Conservation (phyloP, 495 filamentous ascomycete species). For the Tuber umbilicatum region DNA sequence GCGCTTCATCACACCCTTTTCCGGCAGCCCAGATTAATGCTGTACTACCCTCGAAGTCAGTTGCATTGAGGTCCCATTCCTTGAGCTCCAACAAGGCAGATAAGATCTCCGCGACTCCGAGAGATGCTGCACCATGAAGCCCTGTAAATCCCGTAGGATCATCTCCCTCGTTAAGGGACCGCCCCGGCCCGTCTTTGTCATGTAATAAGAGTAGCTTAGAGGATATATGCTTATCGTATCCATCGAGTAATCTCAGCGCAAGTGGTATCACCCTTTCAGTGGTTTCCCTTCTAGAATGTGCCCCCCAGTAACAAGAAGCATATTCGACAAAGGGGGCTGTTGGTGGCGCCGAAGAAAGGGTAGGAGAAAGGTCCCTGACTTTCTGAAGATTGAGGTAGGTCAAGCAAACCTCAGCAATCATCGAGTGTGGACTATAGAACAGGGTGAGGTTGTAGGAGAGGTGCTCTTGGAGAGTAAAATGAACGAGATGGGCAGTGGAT, state of each 20-base stretch:
- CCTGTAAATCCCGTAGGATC: neutral
- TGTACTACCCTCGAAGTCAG: conserved; percentile 22
- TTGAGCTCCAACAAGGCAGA: neutral
- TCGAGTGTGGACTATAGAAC: neutral
- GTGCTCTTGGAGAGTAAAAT: conserved; percentile 27
- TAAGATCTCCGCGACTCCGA: neutral
- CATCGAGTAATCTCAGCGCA: neutral
- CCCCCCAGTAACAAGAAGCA: neutral
- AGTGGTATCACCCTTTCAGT: neutral
- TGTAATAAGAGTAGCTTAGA: neutral
- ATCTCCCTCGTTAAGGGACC: neutral
- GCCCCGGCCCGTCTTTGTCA: neutral
- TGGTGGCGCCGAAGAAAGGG: neutral
- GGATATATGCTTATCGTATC: neutral
- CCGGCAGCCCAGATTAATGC: conserved; percentile 44
- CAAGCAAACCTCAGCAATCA: conserved; percentile 13
- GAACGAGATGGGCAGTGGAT: conserved; percentile 16
- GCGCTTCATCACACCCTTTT: conserved; percentile 42
- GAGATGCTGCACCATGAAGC: neutral
- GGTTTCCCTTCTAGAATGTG: neutral
- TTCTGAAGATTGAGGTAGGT: conserved; percentile 3
- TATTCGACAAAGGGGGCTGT: neutral
- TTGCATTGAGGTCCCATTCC: neutral
- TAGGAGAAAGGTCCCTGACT: neutral
- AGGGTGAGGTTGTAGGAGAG: conserved; percentile 9